Percentiles rank a stretch among this genome's conserved stretches.
Evolutionary conservation across 1,139 yeast species (phyloP).

Genomic region (Nakaseomyces uthaithaninus): DNA sequence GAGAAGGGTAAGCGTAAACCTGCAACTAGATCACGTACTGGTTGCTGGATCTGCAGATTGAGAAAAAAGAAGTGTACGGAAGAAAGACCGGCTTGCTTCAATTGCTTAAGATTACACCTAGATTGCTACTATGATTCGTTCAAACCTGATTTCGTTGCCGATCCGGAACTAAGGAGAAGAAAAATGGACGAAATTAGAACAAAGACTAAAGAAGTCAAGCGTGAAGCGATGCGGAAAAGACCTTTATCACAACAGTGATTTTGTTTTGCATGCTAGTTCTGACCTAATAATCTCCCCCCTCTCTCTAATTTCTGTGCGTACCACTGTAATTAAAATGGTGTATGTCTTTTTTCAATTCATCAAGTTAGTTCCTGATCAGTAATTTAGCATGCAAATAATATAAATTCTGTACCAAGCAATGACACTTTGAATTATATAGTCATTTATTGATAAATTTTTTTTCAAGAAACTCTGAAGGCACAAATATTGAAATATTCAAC

Average conservation of each 20-base stretch:
- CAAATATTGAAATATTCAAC: too few species aligned
- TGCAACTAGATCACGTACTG: slow-evolving; percentile 43
- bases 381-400: slow-evolving; percentile 1
- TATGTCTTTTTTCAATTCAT: background rate
- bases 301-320: too few species aligned
- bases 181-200: slow-evolving; percentile 45
- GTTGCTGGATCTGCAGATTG: slow-evolving; percentile 64
- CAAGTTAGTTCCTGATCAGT: background rate
- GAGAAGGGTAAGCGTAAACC: slow-evolving; percentile 11
- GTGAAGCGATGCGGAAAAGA: slow-evolving; percentile 30
- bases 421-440: background rate
- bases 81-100: slow-evolving; percentile 48
- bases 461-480: too few species aligned
- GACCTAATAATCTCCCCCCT: background rate
- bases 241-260: background rate
- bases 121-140: slow-evolving; percentile 40
- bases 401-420: background rate
- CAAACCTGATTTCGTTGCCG: slow-evolving; percentile 51
- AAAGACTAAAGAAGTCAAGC: slow-evolving; percentile 31
- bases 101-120: slow-evolving; percentile 45
- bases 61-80: slow-evolving; percentile 61
- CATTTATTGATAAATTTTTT: too few species aligned
- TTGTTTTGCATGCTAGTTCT: background rate
- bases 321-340: background rate
- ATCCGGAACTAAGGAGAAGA: slow-evolving; percentile 34